Evolutionary conservation across 805 yeast genomes (phyloP).

Genomic region (Myxozyma neotropica): DNA sequence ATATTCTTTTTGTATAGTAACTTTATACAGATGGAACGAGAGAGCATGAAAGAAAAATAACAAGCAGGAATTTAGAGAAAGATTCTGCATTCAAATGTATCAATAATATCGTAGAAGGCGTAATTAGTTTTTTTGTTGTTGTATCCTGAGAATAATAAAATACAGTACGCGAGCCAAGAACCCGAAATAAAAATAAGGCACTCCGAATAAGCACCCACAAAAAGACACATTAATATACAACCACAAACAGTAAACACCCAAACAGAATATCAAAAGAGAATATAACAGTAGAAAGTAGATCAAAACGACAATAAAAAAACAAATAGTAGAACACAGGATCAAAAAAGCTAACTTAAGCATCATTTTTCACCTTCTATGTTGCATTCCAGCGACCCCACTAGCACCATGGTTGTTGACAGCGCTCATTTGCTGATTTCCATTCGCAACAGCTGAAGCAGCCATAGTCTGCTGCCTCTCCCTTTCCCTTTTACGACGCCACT

Average conservation of each 20-base stretch:
- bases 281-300: not conserved
- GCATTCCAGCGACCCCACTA: not conserved
- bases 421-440: slow-evolving; percentile 3
- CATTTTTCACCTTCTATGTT: not conserved
- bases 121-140: too few relatives aligned
- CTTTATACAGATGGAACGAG: not conserved
- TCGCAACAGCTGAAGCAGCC: not conserved
- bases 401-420: not conserved
- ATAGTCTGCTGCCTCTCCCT: slow-evolving; percentile 38
- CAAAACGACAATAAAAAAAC: not conserved
- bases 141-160: too few relatives aligned
- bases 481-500: slow-evolving; percentile 70
- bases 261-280: not conserved
- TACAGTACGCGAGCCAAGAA: too few relatives aligned
- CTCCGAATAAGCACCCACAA: not conserved
- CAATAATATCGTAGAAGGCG: too few relatives aligned
- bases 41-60: too few relatives aligned
- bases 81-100: too few relatives aligned
- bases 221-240: not conserved
- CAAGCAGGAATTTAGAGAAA: too few relatives aligned
- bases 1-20: not conserved
- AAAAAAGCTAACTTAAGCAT: not conserved
- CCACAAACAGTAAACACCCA: not conserved
- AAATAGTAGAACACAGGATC: not conserved
- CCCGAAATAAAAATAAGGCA: not conserved